Percentiles rank a stretch among this genome's conserved stretches.
Evolutionary conservation across 1,284 basidiomycete genomes (phyloP).

Genomic region (Golubevia pallescens): DNA sequence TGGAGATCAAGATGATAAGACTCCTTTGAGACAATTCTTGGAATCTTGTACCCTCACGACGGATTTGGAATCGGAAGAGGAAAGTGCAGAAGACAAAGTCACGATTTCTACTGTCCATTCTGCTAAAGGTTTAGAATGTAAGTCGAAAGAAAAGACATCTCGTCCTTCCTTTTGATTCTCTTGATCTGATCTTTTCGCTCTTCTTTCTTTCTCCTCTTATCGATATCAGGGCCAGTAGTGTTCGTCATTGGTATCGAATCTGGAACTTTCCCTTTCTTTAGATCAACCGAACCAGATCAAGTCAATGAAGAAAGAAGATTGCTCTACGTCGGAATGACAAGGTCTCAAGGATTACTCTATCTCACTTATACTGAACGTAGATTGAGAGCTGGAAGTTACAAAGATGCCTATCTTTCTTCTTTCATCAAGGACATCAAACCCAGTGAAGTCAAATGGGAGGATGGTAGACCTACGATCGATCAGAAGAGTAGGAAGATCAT

Average conservation of each 20-base stretch:
- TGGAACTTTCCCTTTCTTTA: conserved; percentile 79
- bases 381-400: too few species aligned
- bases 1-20: conserved; percentile 57
- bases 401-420: too few species aligned
- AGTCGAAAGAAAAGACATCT: not conserved
- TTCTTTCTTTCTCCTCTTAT: not conserved
- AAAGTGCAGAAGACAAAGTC: conserved; percentile 76
- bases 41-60: conserved; percentile 85
- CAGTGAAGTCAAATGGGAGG: too few species aligned
- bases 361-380: conserved; percentile 64
- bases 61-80: conserved; percentile 73
- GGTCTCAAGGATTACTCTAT: conserved; percentile 79
- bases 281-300: conserved; percentile 72
- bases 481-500: too few species aligned
- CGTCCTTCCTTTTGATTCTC: not conserved
- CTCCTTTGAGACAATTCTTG: conserved; percentile 78
- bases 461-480: too few species aligned
- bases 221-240: conserved; percentile 72
- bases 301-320: conserved; percentile 81
- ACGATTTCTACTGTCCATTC: conserved; percentile 86
- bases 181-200: not conserved
- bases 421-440: too few species aligned
- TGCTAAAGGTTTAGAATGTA: conserved; percentile 86
- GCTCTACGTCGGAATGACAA: conserved; percentile 88
- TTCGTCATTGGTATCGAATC: conserved; percentile 73